Base-by-base conservation (phyloP, 257 asterid species). In the Penstemon newberryi region DNA sequence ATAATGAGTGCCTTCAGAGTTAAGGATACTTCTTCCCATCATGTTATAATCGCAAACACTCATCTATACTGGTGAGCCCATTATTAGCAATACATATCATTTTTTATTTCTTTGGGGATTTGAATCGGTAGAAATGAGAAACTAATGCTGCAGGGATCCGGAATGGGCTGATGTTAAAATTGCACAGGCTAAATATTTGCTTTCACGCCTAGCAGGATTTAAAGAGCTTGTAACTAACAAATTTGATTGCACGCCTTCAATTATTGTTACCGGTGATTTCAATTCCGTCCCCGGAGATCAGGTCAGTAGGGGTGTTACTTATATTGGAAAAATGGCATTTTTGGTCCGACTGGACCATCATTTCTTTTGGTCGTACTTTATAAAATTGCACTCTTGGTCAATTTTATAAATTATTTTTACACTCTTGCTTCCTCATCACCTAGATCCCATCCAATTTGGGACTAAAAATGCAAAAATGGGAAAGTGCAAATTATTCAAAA, bases 81-180 rank as follows among this genome's bases (percentile, higher is more conserved):
- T 13, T 25, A 8, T 8, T 42, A 25, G 33, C 33, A 25, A 25
- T 25, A 25, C 33, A 25, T 25, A 25, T 25, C 12, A 6, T 59
- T 46, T 45, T 25, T 8, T 7, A 8, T 45, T 44, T 11, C 6
- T 9, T 18, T 19, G 4, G 40, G 0, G 10, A 8, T 46, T 49
- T 49, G 3, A 9, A 15, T 11, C 6, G 54, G n/a, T 13, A 12
- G 41, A 18, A 1, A 33, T 53, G 52, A 36, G 51, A 40, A 37
- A 46, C 5, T 54, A 40, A 54, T 77, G 52, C 45, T 77, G 51
- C 86, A 92, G 98, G 97, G 91, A 90, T 81, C 98, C 98, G 11
- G 89, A 82, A 75, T 92, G 87, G 94, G 87, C 84, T 0, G 96
- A 93, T 63, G 96, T 93, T 43, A 88, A 93, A 79, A 88, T 88